These are phyloP conservation scores for Lactarius evosmus DNA, from an alignment of 768 basidiomycete genomes.

Conservation along the genomic window DNA sequence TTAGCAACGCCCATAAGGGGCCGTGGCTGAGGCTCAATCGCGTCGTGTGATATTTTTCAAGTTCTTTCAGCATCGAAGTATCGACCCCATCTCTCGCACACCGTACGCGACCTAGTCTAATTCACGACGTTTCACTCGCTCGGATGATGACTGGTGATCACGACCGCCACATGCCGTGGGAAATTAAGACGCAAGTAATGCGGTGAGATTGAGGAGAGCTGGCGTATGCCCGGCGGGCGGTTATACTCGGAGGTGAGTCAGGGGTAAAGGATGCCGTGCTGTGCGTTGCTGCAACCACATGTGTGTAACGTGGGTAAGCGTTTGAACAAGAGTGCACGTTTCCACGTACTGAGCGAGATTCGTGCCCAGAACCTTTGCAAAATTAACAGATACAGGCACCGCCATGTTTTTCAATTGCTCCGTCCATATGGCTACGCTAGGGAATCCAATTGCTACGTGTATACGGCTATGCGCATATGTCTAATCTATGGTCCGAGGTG, in stretches of 20 bases:
- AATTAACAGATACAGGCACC: constrained; percentile 13
- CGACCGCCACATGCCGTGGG: constrained; percentile 6
- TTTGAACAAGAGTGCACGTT: constrained; percentile 17
- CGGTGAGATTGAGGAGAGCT: background rate
- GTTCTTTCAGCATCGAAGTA: background rate
- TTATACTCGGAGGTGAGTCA: background rate
- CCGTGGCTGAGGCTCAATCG: background rate
- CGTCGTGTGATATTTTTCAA: background rate
- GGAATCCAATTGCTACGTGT: constrained; percentile 16
- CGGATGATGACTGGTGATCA: background rate
- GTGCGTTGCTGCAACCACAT: background rate
- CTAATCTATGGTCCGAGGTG: constrained; percentile 12
- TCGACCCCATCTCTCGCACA: background rate
- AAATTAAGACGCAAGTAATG: constrained; percentile 1
- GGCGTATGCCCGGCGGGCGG: constrained; percentile 1
- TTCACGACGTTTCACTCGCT: background rate
- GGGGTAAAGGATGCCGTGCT: constrained; percentile 9
- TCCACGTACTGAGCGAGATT: constrained; percentile 9
- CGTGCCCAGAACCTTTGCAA: constrained; percentile 6
- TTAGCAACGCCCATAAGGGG: background rate
- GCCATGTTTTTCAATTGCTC: background rate
- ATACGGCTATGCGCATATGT: constrained; percentile 6
- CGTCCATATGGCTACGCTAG: constrained; percentile 7
- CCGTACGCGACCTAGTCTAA: background rate
- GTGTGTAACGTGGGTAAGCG: constrained; percentile 12